These are phyloP conservation scores for Westerdykella ornata DNA, from an alignment of 2,329 filamentous ascomycete genomes.

Conservation along the genomic window DNA sequence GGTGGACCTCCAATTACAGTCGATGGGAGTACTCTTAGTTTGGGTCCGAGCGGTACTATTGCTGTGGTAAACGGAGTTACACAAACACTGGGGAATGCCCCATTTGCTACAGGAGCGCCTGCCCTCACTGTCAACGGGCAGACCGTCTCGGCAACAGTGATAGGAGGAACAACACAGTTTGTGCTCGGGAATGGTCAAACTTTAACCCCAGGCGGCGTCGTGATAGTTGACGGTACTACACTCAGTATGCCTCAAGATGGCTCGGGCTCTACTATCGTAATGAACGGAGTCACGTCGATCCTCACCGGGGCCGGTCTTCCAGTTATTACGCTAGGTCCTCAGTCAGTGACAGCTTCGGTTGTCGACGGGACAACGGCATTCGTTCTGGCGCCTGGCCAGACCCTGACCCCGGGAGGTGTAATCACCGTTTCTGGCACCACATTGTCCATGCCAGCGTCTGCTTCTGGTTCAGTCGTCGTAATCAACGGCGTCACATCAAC, in stretches of 20 bases:
- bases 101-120: constrained; percentile 11
- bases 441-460: constrained; percentile 18
- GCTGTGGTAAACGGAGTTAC: constrained; percentile 34
- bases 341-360: constrained; percentile 12
- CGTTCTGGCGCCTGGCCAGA: constrained; percentile 18
- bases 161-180: constrained; percentile 22
- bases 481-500: constrained; percentile 26
- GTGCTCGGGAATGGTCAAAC: constrained; percentile 13
- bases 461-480: constrained; percentile 20
- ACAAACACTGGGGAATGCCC: constrained; percentile 19
- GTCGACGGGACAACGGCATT: constrained; percentile 20
- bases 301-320: constrained; percentile 10
- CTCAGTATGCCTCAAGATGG: constrained; percentile 18
- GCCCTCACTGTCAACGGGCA: constrained; percentile 18
- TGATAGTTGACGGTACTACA: constrained; percentile 23
- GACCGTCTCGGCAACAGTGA: constrained; percentile 16
- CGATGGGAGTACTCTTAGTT: constrained; percentile 30
- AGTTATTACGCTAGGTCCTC: constrained; percentile 10
- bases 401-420: constrained; percentile 22
- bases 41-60: constrained; percentile 32
- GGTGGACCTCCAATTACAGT: constrained; percentile 34
- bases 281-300: constrained; percentile 24
- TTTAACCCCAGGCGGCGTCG: constrained; percentile 16
- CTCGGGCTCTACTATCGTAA: constrained; percentile 16
- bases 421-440: constrained; percentile 27